Evolutionary conservation across 1,284 basidiomycete species (phyloP).

Genomic region (Anthracocystis walkeri): DNA sequence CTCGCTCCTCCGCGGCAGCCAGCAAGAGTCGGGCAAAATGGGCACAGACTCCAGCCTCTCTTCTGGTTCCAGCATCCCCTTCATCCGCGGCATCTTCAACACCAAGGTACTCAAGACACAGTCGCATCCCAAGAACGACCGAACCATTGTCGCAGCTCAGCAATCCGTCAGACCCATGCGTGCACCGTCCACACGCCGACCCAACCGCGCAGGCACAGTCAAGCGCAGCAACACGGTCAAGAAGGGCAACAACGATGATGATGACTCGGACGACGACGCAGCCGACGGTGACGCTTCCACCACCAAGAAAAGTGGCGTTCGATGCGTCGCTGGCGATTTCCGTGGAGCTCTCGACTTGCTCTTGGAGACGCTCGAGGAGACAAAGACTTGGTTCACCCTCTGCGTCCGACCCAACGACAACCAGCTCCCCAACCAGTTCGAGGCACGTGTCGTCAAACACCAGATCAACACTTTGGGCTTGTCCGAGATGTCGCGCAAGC

Average conservation of each 20-base stretch:
- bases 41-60: slow-evolving; percentile 41
- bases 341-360: slow-evolving; percentile 83
- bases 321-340: slow-evolving; percentile 88
- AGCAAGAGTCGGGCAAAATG: slow-evolving; percentile 62
- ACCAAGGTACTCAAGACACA: slow-evolving; percentile 88
- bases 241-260: slow-evolving; percentile 75
- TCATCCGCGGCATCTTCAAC: slow-evolving; percentile 89
- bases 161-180: slow-evolving; percentile 93
- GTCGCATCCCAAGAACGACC: slow-evolving; percentile 88
- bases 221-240: slow-evolving; percentile 68
- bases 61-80: slow-evolving; percentile 73
- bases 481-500: slow-evolving; percentile 75
- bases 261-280: slow-evolving; percentile 70
- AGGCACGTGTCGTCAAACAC: slow-evolving; percentile 89
- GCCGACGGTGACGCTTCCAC: slow-evolving; percentile 42
- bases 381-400: slow-evolving; percentile 91
- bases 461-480: slow-evolving; percentile 87
- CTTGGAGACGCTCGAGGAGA: slow-evolving; percentile 88
- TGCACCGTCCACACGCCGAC: slow-evolving; percentile 76
- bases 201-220: slow-evolving; percentile 55
- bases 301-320: slow-evolving; percentile 39
- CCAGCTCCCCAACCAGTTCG: slow-evolving; percentile 91
- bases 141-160: slow-evolving; percentile 92
- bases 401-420: slow-evolving; percentile 95
- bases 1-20: slow-evolving; percentile 80